A percentile compares a stretch with the other conserved stretches of the same genome.
Evolutionary conservation across 768 basidiomycete species (phyloP).

Genomic region (Hygrocybe coccinea): DNA sequence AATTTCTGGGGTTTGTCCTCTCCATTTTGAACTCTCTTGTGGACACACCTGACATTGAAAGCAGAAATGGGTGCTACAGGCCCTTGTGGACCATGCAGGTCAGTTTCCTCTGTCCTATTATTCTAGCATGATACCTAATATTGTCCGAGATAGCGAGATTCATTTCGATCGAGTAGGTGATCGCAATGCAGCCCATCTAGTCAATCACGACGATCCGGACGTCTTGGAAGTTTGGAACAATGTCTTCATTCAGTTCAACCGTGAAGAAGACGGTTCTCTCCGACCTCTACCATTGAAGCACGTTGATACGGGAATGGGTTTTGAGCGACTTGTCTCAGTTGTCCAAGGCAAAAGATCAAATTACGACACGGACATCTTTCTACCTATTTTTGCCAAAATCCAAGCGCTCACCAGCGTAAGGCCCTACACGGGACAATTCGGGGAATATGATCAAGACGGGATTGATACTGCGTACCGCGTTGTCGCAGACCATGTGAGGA

Average conservation of each 20-base stretch:
- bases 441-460: conserved; percentile 90
- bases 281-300: conserved; percentile 84
- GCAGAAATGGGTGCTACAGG: conserved; percentile 98
- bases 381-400: conserved; percentile 81
- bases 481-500: conserved; percentile 93
- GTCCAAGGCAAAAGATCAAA: conserved; percentile 90
- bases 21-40: background rate
- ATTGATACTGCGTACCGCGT: conserved; percentile 98
- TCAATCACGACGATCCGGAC: conserved; percentile 94
- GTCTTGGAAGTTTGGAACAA: conserved; percentile 99
- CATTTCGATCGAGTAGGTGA: conserved; percentile 98
- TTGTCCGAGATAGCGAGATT: conserved; percentile 63
- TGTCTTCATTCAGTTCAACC: conserved; percentile 98
- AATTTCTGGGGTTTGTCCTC: conserved; percentile 90
- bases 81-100: conserved; percentile 96
- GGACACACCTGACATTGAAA: background rate
- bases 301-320: conserved; percentile 99
- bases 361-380: conserved; percentile 96
- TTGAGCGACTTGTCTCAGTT: conserved; percentile 93
- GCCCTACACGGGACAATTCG: conserved; percentile 85
- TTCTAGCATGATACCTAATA: background rate
- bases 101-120: conserved; percentile 12
- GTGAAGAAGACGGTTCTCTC: conserved; percentile 82
- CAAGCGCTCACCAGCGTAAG: conserved; percentile 86
- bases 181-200: conserved; percentile 87